These are phyloP conservation scores for Mortierella sp. DNA, from an alignment of 371 early-diverging fungal genomes.

Conservation along the genomic window DNA sequence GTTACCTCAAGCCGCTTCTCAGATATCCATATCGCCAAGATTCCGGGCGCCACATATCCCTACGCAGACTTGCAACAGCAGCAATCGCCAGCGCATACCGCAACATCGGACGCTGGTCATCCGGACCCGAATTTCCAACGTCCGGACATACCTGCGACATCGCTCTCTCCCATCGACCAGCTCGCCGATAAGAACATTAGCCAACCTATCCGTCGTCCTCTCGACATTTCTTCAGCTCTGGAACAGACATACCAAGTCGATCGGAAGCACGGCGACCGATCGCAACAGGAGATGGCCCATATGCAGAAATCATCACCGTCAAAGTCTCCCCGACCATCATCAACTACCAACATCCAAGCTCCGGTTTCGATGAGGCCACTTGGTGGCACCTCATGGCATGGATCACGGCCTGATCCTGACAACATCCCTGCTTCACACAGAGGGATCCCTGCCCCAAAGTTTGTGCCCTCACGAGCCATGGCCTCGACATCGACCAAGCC, in stretches of 20 bases:
- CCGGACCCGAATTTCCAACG: neutral
- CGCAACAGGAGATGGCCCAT: constrained; percentile 7
- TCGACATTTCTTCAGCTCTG: neutral
- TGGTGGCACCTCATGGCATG: constrained; percentile 26
- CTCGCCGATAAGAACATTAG: neutral
- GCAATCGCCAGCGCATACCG: neutral
- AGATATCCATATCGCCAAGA: neutral
- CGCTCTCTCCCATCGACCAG: neutral
- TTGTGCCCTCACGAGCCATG: neutral
- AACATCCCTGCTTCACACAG: constrained; percentile 20
- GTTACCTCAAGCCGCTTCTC: neutral
- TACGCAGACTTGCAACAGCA: neutral
- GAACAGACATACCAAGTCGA: neutral
- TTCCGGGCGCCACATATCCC: constrained; percentile 3
- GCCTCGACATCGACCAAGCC: neutral
- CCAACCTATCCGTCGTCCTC: neutral
- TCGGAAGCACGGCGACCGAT: constrained; percentile 8
- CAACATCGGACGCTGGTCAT: neutral
- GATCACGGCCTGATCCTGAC: constrained; percentile 28
- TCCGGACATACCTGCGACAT: neutral
- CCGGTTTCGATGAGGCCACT: neutral
- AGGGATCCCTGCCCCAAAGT: neutral
- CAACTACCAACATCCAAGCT: neutral
- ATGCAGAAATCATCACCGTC: neutral
- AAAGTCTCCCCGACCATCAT: neutral